Evolutionary conservation across 2,329 filamentous ascomycete genomes (phyloP).

Genomic region (Microdochium nivale): DNA sequence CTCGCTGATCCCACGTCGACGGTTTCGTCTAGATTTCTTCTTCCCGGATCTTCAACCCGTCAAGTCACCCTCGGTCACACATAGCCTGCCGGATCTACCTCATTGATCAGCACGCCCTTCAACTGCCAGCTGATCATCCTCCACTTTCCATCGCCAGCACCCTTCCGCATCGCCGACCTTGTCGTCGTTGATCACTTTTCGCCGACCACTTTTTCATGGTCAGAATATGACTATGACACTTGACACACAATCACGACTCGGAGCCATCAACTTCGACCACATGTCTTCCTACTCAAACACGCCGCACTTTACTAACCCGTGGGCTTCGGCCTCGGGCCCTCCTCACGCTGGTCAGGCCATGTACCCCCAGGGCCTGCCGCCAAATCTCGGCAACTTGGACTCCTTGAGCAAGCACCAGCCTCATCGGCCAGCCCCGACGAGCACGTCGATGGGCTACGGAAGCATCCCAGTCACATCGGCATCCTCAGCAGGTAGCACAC

Average conservation of each 20-base stretch:
- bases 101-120: slow-evolving; percentile 39
- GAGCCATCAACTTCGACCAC: slow-evolving; percentile 69
- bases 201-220: slow-evolving; percentile 1
- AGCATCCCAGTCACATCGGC: slow-evolving; percentile 60
- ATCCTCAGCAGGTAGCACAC: slow-evolving; percentile 65
- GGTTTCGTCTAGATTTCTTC: slow-evolving; percentile 27
- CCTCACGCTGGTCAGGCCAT: slow-evolving; percentile 50
- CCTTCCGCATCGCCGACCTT: slow-evolving; percentile 7
- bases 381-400: slow-evolving; percentile 48
- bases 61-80: slow-evolving; percentile 24
- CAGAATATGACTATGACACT: slow-evolving; percentile 87
- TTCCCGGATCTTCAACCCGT: slow-evolving; percentile 22
- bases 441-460: slow-evolving; percentile 52
- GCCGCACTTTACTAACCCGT: slow-evolving; percentile 86
- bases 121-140: slow-evolving; percentile 16
- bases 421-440: slow-evolving; percentile 46
- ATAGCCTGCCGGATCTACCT: slow-evolving; percentile 36
- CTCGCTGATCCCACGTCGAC: slow-evolving; percentile 46
- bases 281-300: slow-evolving; percentile 59
- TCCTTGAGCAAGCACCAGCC: slow-evolving; percentile 49
- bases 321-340: slow-evolving; percentile 54
- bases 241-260: slow-evolving; percentile 80
- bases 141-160: slow-evolving; percentile 10
- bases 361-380: slow-evolving; percentile 52
- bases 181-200: slow-evolving; percentile 4